Evolutionary conservation across 2,329 filamentous ascomycete genomes (phyloP), one percentile per base, ranked within the genome.

Genomic region (Berkeleyomyces basicola): DNA sequence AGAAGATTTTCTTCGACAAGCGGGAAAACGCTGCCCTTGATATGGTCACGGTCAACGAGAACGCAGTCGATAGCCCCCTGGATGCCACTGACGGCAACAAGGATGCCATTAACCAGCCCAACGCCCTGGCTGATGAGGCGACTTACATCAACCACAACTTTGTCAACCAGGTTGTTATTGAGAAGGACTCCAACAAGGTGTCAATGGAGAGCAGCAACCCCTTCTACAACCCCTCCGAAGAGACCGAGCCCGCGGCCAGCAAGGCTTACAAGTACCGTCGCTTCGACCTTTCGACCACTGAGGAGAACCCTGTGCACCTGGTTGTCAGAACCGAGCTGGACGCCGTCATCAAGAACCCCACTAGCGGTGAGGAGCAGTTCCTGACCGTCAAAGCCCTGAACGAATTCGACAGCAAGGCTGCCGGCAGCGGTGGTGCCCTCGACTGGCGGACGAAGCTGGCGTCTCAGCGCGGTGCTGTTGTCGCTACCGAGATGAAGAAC

Each of bases 71-170:
- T 74, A 90, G 92, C 36, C 93, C 93, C 44, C 82, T 97, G 61
- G 93, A 99, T 74, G 84, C 87, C 37, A 85, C 89, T 63, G 92
- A 97, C 71, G 89, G 89, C 70, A 90, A 89, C 79, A 95, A 96
- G 77, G 93, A 99, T 72, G 79, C 82, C 67, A 87, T 99, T 76
- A 99, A 99, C 82, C 90, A 90, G 71, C 93, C 93, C n/a, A 78
- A 79, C 62, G 90, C 91, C 61, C 84, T 99, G 64, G 92, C 95
- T 71, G 87, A 96, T 74, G 93, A 99, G 77, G 93, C 93, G 62
- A 99, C 93, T 61, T 95, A 96, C 79, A 99, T 99, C 82, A 99
- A 99, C 83, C 93, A 97, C 82, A 95, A 97, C 80, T 99, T 99
- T 75, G 88, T 90, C 69, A 89, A 95, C 75, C 93, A 99, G 79